These are phyloP conservation scores for Hibiscus trionum DNA, from an alignment of 345 rosid species.

Conservation along the genomic window DNA sequence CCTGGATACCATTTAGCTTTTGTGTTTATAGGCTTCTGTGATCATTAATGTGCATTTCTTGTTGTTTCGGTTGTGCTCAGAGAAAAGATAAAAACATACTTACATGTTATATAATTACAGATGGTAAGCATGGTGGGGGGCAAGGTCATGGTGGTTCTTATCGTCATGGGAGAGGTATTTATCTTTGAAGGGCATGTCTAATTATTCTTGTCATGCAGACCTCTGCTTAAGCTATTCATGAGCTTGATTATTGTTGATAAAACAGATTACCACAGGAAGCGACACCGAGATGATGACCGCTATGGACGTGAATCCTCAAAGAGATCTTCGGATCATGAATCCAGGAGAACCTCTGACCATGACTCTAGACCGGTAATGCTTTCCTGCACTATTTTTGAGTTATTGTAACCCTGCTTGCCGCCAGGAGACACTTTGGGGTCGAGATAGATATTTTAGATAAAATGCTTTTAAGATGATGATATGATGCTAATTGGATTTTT, in stretches of 20 bases:
- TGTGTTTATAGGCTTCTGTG: neutral
- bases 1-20: neutral
- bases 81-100: neutral
- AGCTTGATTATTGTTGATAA: constrained; percentile 11
- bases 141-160: constrained; percentile 63
- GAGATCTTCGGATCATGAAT: constrained; percentile 60
- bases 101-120: constrained; percentile 33
- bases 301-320: constrained; percentile 53
- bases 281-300: constrained; percentile 82
- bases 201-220: neutral
- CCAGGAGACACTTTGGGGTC: neutral
- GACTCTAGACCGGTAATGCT: constrained; percentile 60
- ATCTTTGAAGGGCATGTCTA: neutral
- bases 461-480: neutral
- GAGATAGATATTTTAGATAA: neutral
- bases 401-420: neutral
- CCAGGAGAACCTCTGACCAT: constrained; percentile 52
- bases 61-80: neutral
- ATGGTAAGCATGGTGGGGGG: constrained; percentile 67
- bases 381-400: neutral
- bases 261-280: constrained; percentile 69
- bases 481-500: neutral
- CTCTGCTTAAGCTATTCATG: neutral
- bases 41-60: neutral
- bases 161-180: constrained; percentile 63